A percentile compares a stretch with the other conserved stretches of the same genome.
Evolutionary conservation across 73 alveolate species (phyloP).

Genomic region (Tetrahymena malaccensis): DNA sequence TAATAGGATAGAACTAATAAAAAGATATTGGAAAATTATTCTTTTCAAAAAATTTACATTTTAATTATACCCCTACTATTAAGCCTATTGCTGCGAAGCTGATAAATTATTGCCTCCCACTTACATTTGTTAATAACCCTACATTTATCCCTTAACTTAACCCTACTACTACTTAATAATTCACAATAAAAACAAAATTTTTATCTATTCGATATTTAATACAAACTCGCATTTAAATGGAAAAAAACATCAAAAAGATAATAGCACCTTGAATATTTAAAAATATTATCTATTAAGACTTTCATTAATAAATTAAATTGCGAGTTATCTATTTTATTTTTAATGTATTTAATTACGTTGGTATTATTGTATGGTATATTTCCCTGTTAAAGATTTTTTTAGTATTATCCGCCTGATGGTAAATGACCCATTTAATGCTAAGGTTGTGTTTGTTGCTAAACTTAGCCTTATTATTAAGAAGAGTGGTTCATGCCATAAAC

Average conservation of each 20-base stretch:
- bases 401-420: not conserved
- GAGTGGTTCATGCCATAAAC: not conserved
- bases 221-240: not conserved
- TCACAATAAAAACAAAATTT: not conserved
- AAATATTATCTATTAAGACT: not conserved
- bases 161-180: not conserved
- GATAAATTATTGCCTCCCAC: not conserved
- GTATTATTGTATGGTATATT: not conserved
- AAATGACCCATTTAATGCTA: not conserved
- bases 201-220: not conserved
- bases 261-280: not conserved
- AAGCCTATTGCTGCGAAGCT: not conserved
- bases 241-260: not conserved
- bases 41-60: not conserved
- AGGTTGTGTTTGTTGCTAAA: not conserved
- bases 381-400: not conserved
- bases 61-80: not conserved
- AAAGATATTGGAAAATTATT: not conserved
- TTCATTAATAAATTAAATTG: not conserved
- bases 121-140: not conserved
- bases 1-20: not conserved
- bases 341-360: not conserved
- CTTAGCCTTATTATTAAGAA: not conserved
- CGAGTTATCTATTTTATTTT: not conserved
- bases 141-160: not conserved